Conservation (phyloP, 331 rosid species). For the Acacia concinna region DNA sequence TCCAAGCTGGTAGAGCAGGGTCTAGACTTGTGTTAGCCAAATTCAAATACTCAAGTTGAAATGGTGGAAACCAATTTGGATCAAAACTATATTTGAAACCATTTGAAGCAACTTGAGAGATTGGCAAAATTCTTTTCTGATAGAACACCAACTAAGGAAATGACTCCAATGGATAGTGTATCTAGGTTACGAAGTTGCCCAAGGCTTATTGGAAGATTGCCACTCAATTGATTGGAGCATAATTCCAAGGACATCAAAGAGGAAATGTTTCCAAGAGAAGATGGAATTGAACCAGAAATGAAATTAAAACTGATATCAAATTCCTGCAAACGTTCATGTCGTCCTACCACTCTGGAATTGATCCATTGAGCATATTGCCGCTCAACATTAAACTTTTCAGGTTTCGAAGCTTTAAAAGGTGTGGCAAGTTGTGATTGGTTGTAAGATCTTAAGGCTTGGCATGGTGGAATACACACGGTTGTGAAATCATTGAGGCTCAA, state of each 20-base stretch:
- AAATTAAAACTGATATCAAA: background rate
- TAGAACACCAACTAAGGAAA: background rate
- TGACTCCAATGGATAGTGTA: background rate
- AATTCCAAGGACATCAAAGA: background rate
- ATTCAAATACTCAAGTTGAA: background rate
- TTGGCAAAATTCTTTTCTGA: background rate
- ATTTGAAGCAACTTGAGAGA: background rate
- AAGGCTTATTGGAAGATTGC: background rate
- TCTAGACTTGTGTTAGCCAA: background rate
- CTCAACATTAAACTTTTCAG: background rate
- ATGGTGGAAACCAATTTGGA: slow-evolving; percentile 11
- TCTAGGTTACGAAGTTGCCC: background rate
- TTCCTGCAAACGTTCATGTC: background rate
- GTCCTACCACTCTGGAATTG: background rate
- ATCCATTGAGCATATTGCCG: background rate
- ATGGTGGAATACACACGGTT: background rate
- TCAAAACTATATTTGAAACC: background rate
- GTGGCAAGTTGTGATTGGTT: no score
- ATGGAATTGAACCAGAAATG: background rate
- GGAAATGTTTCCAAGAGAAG: background rate
- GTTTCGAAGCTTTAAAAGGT: background rate
- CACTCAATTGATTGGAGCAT: background rate
- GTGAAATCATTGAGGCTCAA: background rate
- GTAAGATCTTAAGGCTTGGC: background rate
- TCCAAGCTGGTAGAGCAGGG: background rate